Conservation (phyloP, 2,329 filamentous ascomycete genomes). For the Stagonosporopsis chrysanthemi region DNA sequence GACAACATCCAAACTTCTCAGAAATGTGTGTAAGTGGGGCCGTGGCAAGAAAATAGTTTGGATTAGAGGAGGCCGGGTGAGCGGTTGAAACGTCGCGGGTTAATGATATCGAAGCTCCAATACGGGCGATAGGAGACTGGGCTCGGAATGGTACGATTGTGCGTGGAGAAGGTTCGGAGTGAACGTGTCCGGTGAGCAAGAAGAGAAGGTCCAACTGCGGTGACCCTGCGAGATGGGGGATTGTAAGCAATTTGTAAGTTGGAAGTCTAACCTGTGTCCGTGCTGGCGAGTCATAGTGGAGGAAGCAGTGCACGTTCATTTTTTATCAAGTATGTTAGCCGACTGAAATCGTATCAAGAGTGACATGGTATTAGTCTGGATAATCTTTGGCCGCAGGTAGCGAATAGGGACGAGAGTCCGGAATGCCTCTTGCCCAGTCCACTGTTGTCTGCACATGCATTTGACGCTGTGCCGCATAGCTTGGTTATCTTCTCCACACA, state of each 20-base stretch:
- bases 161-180: background rate
- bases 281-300: background rate
- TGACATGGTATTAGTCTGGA: no score
- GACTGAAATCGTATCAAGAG: no score
- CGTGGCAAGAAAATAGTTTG: background rate
- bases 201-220: background rate
- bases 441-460: no score
- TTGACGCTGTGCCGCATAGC: no score
- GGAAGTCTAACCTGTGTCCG: background rate
- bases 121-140: background rate
- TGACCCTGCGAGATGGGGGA: background rate
- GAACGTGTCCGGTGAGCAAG: background rate
- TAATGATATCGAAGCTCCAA: background rate
- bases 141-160: conserved; percentile 1
- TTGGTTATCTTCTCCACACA: no score
- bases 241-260: background rate
- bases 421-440: no score
- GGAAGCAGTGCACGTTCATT: no score
- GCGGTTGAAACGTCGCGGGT: conserved; percentile 5
- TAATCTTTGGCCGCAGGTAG: no score
- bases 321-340: no score
- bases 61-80: background rate
- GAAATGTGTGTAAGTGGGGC: background rate
- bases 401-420: no score
- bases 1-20: background rate